Base-by-base conservation (phyloP, 2,329 filamentous ascomycete genomes). In the Claviceps sp. region DNA sequence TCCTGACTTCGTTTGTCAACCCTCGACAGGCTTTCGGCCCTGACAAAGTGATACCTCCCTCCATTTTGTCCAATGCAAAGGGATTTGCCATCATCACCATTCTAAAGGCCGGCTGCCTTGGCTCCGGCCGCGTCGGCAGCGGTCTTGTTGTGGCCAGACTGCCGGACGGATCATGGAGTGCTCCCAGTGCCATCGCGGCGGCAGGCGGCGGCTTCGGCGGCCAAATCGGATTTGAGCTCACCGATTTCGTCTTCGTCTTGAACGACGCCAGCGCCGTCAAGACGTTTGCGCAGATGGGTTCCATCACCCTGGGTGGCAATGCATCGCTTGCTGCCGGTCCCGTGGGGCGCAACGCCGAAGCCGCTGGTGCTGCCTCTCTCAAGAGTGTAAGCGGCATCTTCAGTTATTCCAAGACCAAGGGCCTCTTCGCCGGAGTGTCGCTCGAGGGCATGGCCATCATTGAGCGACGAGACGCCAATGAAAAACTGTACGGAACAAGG, bases 351-450 rank as follows among this genome's bases (percentile, higher is more conserved):
- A 97, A 96, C 68, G 93, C 91, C 46, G 93, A 98, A 69, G 93
- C 93, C 13, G 91, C 93, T 39, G 93, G 93, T 57, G 91, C 90
- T 14, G 93, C 93, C 7, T 95, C 88, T 59, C 76, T 95, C 57
- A 91, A 83, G 73, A 84, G 89, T 56, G 85, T 97, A 8, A 87
- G 90, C 0, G 93, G 88, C 50, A 84, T 98, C 48, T 98, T 98
- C 74, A 88, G 87, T 62, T 98, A 98, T 75, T 93, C 86, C 66
- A 97, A 96, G 72, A 98, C 93, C 13, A 97, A 96, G 73, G 93
- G 93, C 19, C 73, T 98, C 37, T 98, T 98, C 61, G 93, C 93
- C 5, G 93, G 93, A 64, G 90, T 98, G 47, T 94, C 87, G 60
- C 73, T 98, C 58, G 93, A 98, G 68, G 93, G 93, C 22, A 91